These are phyloP conservation scores for Ceratorhiza oryzae-sativae DNA, from an alignment of 1,284 basidiomycete species.

Conservation along the genomic window DNA sequence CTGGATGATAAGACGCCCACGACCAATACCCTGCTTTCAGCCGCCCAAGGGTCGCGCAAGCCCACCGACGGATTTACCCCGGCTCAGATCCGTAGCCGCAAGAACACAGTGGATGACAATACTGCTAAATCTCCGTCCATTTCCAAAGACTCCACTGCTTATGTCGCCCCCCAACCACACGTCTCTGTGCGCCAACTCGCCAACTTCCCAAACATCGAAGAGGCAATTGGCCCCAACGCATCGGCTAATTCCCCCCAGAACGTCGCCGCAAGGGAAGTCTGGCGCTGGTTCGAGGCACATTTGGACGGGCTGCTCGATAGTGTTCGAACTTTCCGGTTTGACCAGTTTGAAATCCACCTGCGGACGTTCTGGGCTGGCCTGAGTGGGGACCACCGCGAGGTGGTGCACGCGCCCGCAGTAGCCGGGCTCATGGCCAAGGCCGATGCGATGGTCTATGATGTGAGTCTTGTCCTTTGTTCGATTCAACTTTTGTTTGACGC, in stretches of 20 bases:
- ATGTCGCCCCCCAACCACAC: constrained; percentile 32
- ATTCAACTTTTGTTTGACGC: constrained; percentile 14
- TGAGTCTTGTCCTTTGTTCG: constrained; percentile 53
- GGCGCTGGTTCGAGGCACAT: constrained; percentile 87
- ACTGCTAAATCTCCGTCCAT: constrained; percentile 22
- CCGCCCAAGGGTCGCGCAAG: constrained; percentile 65
- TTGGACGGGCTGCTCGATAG: constrained; percentile 78
- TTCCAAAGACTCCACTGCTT: constrained; percentile 24
- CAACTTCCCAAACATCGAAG: constrained; percentile 83
- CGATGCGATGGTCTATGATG: constrained; percentile 87
- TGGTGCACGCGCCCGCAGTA: constrained; percentile 85
- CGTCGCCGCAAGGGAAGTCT: constrained; percentile 79
- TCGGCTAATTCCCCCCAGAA: constrained; percentile 71
- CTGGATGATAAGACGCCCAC: constrained; percentile 82
- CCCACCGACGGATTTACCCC: constrained; percentile 60
- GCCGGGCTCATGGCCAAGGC: constrained; percentile 87
- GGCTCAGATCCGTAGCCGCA: constrained; percentile 58
- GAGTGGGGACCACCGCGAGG: constrained; percentile 75
- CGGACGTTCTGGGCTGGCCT: constrained; percentile 82
- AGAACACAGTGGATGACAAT: constrained; percentile 14
- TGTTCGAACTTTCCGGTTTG: constrained; percentile 77
- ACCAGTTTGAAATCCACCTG: constrained; percentile 85
- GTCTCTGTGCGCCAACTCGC: constrained; percentile 74
- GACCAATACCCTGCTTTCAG: constrained; percentile 72
- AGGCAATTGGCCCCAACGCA: constrained; percentile 68